Evolutionary conservation across 2,329 filamentous ascomycete species (phyloP).

Genomic region (Emmonsia crescens): DNA sequence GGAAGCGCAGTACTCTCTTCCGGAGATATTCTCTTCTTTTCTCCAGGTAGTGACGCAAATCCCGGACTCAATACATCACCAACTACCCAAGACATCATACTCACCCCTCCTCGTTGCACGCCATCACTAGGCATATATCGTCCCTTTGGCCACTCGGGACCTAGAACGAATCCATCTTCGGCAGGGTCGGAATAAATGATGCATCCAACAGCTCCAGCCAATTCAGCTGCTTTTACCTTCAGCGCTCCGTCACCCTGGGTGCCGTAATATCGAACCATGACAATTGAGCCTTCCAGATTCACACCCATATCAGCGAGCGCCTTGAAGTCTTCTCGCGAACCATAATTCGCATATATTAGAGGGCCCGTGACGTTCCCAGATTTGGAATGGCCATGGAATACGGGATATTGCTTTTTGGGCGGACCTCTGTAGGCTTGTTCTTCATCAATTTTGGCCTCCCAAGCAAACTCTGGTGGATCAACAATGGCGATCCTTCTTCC

Average conservation of each 20-base stretch:
- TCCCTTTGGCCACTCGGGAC: constrained; percentile 63
- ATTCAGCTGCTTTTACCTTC: constrained; percentile 82
- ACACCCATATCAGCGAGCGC: constrained; percentile 59
- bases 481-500: constrained; percentile 76
- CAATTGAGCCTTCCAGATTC: constrained; percentile 67
- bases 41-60: constrained; percentile 47
- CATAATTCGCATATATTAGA: constrained; percentile 86
- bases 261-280: constrained; percentile 70
- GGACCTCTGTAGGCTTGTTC: constrained; percentile 55
- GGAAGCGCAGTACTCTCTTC: constrained; percentile 62
- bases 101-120: constrained; percentile 73
- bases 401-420: constrained; percentile 56
- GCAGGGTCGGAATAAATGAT: constrained; percentile 86
- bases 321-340: constrained; percentile 73
- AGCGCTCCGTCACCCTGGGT: constrained; percentile 60
- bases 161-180: constrained; percentile 69
- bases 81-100: constrained; percentile 68
- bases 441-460: constrained; percentile 80
- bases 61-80: constrained; percentile 91
- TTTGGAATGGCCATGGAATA: constrained; percentile 83
- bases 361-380: constrained; percentile 77
- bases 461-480: constrained; percentile 54
- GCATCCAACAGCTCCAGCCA: constrained; percentile 75
- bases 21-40: constrained; percentile 52
- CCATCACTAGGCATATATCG: constrained; percentile 70